Conservation (phyloP, 1,284 basidiomycete genomes). For the Cerrena zonata region DNA sequence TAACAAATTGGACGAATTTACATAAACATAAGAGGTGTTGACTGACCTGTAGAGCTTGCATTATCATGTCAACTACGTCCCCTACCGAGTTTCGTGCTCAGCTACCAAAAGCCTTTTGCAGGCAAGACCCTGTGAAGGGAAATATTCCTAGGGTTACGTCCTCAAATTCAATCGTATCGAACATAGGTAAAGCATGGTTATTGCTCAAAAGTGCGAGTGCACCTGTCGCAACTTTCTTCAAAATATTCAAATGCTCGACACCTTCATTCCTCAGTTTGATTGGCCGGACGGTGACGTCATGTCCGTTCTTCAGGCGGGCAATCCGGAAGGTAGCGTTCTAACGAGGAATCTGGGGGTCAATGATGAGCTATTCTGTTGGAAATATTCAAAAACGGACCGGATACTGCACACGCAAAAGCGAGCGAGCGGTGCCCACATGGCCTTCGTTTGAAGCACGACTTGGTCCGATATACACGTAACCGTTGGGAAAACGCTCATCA, state of each 20-base stretch:
- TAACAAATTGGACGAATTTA: neutral
- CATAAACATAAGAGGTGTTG: neutral
- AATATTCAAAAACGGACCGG: too few relatives aligned
- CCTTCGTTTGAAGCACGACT: too few relatives aligned
- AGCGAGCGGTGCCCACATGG: too few relatives aligned
- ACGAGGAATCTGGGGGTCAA: too few relatives aligned
- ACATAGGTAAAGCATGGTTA: neutral
- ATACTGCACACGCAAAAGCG: too few relatives aligned
- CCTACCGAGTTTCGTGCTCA: neutral
- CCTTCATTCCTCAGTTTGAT: neutral
- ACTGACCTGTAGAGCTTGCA: neutral
- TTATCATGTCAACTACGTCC: neutral
- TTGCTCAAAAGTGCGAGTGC: neutral
- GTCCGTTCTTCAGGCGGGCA: too few relatives aligned
- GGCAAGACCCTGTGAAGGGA: neutral
- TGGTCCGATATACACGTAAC: too few relatives aligned
- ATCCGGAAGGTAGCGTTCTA: too few relatives aligned
- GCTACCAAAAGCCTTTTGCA: neutral
- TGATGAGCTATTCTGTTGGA: too few relatives aligned
- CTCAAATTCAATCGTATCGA: neutral
- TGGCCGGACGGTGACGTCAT: neutral
- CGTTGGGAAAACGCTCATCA: too few relatives aligned
- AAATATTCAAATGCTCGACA: conserved; percentile 1
- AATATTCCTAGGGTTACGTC: neutral
- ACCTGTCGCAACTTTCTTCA: neutral